Evolutionary conservation across 805 yeast genomes (phyloP).

Genomic region (Nakazawaea peltata): DNA sequence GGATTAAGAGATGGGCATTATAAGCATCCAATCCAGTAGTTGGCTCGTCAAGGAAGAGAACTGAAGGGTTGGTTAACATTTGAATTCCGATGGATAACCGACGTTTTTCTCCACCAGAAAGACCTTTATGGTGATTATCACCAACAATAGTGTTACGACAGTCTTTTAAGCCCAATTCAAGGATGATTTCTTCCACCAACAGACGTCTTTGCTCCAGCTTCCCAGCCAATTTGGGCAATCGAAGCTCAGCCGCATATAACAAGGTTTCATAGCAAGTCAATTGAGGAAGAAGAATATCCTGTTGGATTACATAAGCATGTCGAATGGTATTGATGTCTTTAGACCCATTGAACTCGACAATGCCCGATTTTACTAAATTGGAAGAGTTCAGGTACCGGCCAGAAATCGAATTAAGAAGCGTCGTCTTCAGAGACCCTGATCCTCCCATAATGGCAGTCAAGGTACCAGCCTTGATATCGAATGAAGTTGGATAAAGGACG

Average conservation of each 20-base stretch:
- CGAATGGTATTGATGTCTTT: constrained; percentile 21
- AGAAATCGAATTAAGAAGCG: constrained; percentile 61
- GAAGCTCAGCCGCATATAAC: constrained; percentile 60
- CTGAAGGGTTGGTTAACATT: constrained; percentile 65
- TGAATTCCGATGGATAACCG: constrained; percentile 74
- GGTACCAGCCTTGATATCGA: constrained; percentile 52
- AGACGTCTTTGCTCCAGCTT: constrained; percentile 29
- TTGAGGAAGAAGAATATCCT: constrained; percentile 64
- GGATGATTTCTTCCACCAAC: constrained; percentile 52
- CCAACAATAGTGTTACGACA: constrained; percentile 55
- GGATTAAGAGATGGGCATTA: constrained; percentile 58
- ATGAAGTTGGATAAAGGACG: constrained; percentile 43
- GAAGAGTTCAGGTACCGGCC: constrained; percentile 30
- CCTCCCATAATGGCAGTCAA: constrained; percentile 82
- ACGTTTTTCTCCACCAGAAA: constrained; percentile 83
- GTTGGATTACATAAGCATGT: constrained; percentile 66
- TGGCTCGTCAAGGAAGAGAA: constrained; percentile 77
- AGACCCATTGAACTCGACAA: constrained; percentile 31
- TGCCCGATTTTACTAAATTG: constrained; percentile 28
- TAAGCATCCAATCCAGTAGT: constrained; percentile 78
- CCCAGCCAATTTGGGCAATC: constrained; percentile 42
- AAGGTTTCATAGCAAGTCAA: constrained; percentile 69
- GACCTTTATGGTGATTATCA: constrained; percentile 42
- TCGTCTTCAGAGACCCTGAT: constrained; percentile 83
- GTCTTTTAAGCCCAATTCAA: constrained; percentile 58